Evolutionary conservation across 2,329 filamentous ascomycete species (phyloP).

Genomic region (Ophiostoma sp.): DNA sequence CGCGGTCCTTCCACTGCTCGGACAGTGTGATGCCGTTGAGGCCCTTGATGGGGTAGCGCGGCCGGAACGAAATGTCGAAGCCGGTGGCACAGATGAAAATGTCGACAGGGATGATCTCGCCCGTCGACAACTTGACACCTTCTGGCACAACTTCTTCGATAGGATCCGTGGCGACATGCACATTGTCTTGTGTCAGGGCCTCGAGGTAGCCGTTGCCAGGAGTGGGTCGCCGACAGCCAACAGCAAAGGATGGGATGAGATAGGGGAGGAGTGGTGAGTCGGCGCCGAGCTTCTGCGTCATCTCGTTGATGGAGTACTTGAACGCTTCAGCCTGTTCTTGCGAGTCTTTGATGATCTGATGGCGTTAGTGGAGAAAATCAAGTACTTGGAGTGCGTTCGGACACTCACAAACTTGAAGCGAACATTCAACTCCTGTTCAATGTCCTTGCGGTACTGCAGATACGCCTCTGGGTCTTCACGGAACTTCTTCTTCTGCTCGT

Average conservation of each 20-base stretch:
- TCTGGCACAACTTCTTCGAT: slow-evolving; percentile 41
- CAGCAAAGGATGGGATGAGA: slow-evolving; percentile 45
- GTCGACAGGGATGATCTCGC: slow-evolving; percentile 33
- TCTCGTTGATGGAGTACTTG: neutral
- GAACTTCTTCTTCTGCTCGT: slow-evolving; percentile 14
- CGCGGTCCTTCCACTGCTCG: slow-evolving; percentile 26
- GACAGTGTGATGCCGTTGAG: slow-evolving; percentile 10
- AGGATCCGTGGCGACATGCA: slow-evolving; percentile 42
- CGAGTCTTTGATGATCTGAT: neutral
- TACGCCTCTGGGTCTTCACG: slow-evolving; percentile 10
- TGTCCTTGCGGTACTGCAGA: slow-evolving; percentile 12
- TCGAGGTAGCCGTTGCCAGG: slow-evolving; percentile 46
- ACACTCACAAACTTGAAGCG: neutral
- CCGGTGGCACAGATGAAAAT: too few species aligned
- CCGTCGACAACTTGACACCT: slow-evolving; percentile 37
- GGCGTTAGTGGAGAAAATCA: neutral
- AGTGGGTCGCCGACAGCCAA: slow-evolving; percentile 45
- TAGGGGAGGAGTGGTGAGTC: slow-evolving; percentile 47
- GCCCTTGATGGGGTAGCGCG: slow-evolving; percentile 35
- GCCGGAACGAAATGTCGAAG: slow-evolving; percentile 33
- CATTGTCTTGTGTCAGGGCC: slow-evolving; percentile 45
- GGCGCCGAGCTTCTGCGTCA: neutral
- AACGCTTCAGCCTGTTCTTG: neutral
- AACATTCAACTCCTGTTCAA: slow-evolving; percentile 8
- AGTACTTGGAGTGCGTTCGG: neutral